Evolutionary conservation across 331 rosid species (phyloP).

Genomic region (Acacia pycnantha): DNA sequence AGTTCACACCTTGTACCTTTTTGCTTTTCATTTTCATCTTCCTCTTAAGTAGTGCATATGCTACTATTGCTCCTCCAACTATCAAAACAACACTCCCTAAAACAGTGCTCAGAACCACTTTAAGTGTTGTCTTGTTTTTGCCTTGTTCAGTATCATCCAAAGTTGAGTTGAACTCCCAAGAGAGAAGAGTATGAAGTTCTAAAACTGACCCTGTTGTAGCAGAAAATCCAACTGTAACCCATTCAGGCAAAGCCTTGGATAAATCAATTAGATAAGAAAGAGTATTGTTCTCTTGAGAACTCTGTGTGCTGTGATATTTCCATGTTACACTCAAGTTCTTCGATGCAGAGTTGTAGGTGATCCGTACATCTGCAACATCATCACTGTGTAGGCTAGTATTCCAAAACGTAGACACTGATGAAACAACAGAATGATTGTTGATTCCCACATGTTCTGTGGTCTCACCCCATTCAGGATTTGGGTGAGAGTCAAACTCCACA

Average conservation of each 20-base stretch:
- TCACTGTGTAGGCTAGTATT: constrained; percentile 31
- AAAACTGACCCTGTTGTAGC: constrained; percentile 9
- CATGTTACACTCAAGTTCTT: constrained; percentile 30
- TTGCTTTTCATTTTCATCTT: neutral
- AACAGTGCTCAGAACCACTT: neutral
- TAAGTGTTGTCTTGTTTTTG: neutral
- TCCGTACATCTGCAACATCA: constrained; percentile 19
- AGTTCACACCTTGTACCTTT: constrained; percentile 6
- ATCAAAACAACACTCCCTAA: constrained; percentile 3
- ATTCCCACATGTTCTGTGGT: constrained; percentile 42
- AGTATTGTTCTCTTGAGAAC: neutral
- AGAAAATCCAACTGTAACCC: constrained; percentile 40
- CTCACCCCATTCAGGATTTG: no score
- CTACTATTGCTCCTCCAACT: constrained; percentile 6
- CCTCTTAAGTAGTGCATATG: constrained; percentile 7
- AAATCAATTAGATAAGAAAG: constrained; percentile 27
- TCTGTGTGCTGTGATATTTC: constrained; percentile 13
- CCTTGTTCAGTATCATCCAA: neutral
- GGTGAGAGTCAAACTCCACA: no score
- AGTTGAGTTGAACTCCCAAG: constrained; percentile 45
- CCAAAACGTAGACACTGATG: constrained; percentile 17
- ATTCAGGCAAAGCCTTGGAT: constrained; percentile 19
- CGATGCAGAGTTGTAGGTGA: constrained; percentile 1
- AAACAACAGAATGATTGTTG: constrained; percentile 25
- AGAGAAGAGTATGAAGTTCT: constrained; percentile 22